Evolutionary conservation across 1,139 yeast species (phyloP), one percentile per base, ranked within the genome.

Genomic region (Blastobotrys serpentis): DNA sequence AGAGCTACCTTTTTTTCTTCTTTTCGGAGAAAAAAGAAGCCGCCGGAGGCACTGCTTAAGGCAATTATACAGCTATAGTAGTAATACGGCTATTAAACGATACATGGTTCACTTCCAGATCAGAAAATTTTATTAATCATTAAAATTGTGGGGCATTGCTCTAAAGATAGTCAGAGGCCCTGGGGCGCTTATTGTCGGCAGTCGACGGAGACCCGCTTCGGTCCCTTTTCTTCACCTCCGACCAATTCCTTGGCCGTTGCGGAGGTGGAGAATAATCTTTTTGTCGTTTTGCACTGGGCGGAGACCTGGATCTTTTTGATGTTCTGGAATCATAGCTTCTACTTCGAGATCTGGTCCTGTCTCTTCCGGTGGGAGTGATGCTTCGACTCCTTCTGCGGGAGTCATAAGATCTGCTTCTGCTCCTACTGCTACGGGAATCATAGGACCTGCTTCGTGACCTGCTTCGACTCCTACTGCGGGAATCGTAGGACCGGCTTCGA

Each of bases 241-340:
- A 19, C 34, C 21, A 23, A 34, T 23, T 43, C 16, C 40, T 7
- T n/a, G 40, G 40, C 13, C 40, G 40, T n/a, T 36, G 40, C 14
- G 40, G 40, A 4, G 40, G 40, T 8, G 40, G 40, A 18, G 40
- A 19, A 25, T 36, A 36, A 7, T 36, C 40, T 18, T 19, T 4
- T 7, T 22, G 46, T 13, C n/a, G n/a, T n/a, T n/a, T n/a, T n/a
- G n/a, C n/a, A n/a, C n/a, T n/a, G n/a, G 26, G 18, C 2, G 44
- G 37, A 4, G 40, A 3, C 16, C 13, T n/a, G 10, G 23, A 17
- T 11, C 16, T 11, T 6, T n/a, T n/a, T n/a, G n/a, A n/a, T n/a
- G 52, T 30, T 36, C 47, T 44, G 4, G 51, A 47, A 2, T 51
- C 40, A 2, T 63, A 55, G 41, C 66, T 52, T 0, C 68, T 62